These are phyloP conservation scores for Nicotiana undulata DNA, from an alignment of 257 asterid species.

Conservation along the genomic window DNA sequence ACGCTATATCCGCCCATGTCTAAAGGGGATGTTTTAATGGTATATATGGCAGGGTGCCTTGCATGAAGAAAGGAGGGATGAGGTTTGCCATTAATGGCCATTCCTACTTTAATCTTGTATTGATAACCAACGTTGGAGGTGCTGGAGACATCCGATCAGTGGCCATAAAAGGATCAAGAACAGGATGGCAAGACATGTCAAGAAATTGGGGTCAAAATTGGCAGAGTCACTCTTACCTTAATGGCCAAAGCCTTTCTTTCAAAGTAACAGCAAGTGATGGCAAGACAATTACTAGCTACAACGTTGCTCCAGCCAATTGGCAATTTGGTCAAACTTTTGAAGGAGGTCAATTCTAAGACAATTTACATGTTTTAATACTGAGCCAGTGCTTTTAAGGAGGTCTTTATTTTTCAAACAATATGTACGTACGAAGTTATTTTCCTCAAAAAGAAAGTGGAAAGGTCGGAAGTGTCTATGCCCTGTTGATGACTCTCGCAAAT, in stretches of 20 bases:
- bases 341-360: constrained; percentile 20
- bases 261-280: constrained; percentile 41
- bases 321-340: constrained; percentile 52
- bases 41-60: constrained; percentile 26
- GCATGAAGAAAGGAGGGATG: constrained; percentile 45
- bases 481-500: not conserved
- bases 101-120: constrained; percentile 39
- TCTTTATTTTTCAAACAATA: not conserved
- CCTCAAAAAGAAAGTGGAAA: not conserved
- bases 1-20: not conserved
- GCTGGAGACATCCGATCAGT: constrained; percentile 44
- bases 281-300: constrained; percentile 24
- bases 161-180: constrained; percentile 40
- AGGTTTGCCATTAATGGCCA: constrained; percentile 52
- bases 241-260: constrained; percentile 45
- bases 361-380: not conserved
- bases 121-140: constrained; percentile 51
- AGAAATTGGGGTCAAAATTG: constrained; percentile 66
- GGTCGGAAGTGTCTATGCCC: not conserved
- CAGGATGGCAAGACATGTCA: constrained; percentile 39
- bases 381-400: not conserved
- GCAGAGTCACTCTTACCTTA: constrained; percentile 35
- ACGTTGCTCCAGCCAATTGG: constrained; percentile 36
- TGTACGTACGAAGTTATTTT: not conserved
- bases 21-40: not conserved